phyloP scores from a whole-genome alignment of 2,329 filamentous ascomycete species.

The Chaetomiaceae sp. region DNA sequence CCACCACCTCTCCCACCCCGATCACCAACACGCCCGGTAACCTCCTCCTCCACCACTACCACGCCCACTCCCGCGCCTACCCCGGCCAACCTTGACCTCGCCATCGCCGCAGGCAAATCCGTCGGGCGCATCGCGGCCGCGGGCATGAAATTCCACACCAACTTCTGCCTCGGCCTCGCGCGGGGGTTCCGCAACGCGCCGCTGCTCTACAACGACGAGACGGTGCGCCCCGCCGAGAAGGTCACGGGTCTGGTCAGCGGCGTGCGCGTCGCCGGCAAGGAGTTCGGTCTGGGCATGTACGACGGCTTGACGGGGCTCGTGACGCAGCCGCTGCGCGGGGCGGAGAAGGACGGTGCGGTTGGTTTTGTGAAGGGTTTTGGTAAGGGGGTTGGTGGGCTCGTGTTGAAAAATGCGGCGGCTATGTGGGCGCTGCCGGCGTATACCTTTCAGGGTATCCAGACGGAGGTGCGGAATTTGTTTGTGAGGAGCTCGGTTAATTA shows the following conservation, averaged over 20 bases:
- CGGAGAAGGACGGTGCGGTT: slow-evolving; percentile 41
- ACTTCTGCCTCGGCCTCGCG: slow-evolving; percentile 75
- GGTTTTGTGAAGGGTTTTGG: slow-evolving; percentile 76
- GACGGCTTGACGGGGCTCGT: slow-evolving; percentile 78
- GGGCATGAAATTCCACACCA: slow-evolving; percentile 76
- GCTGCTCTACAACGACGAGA: slow-evolving; percentile 78
- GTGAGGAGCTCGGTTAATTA: slow-evolving; percentile 71
- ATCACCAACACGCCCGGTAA: neutral
- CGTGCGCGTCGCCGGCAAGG: slow-evolving; percentile 70
- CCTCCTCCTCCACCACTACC: neutral
- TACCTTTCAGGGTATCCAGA: slow-evolving; percentile 75
- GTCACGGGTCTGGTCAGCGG: slow-evolving; percentile 75
- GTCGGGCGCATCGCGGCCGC: slow-evolving; percentile 68
- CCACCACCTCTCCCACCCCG: neutral
- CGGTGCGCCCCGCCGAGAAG: slow-evolving; percentile 70
- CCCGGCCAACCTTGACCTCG: slow-evolving; percentile 46
- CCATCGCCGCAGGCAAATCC: slow-evolving; percentile 60
- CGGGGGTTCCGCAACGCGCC: slow-evolving; percentile 88
- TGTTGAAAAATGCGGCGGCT: slow-evolving; percentile 76
- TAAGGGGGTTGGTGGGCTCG: slow-evolving; percentile 75
- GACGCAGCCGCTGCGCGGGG: slow-evolving; percentile 66
- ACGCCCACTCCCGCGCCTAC: neutral
- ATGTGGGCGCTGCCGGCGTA: slow-evolving; percentile 73
- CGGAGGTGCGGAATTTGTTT: slow-evolving; percentile 67
- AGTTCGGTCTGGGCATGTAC: slow-evolving; percentile 71